Conservation (phyloP, 2,329 filamentous ascomycete genomes). For the Scedosporium dehoogii region DNA sequence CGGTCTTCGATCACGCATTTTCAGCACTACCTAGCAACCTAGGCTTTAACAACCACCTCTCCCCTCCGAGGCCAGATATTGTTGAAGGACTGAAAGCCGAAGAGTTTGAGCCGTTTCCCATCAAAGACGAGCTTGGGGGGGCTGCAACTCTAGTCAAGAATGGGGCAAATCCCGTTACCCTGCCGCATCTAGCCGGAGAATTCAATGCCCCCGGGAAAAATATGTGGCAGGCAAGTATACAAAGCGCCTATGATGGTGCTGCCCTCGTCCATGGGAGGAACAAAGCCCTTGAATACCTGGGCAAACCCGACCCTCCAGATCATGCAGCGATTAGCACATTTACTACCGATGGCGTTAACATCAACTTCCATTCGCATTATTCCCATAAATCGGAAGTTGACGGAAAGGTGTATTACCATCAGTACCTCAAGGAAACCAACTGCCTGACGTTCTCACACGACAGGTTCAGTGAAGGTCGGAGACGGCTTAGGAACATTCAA, state of each 20-base stretch:
- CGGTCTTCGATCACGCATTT: conserved; percentile 10
- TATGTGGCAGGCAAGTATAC: conserved; percentile 12
- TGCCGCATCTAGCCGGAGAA: conserved; percentile 20
- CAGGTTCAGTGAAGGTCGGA: conserved; percentile 10
- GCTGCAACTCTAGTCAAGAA: conserved; percentile 13
- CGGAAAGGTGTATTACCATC: conserved; percentile 13
- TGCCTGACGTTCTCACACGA: conserved; percentile 9
- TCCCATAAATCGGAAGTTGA: conserved; percentile 8
- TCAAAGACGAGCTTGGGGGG: conserved; percentile 9
- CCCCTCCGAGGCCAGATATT: conserved; percentile 17
- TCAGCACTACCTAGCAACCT: conserved; percentile 14
- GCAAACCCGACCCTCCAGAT: conserved; percentile 10
- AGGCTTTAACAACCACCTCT: conserved; percentile 18
- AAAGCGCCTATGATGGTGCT: conserved; percentile 17
- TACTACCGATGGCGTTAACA: conserved; percentile 14
- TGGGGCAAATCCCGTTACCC: conserved; percentile 11
- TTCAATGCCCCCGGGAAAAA: conserved; percentile 11
- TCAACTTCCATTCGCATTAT: conserved; percentile 19
- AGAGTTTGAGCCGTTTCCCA: conserved; percentile 7
- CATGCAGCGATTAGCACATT: conserved; percentile 17
- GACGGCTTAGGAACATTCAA: conserved; percentile 15
- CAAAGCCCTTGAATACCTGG: conserved; percentile 14
- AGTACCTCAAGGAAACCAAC: conserved; percentile 12
- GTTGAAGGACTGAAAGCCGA: conserved; percentile 14
- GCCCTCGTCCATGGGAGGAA: conserved; percentile 18